Conservation (phyloP, 2,329 filamentous ascomycete genomes). For the Aurifilum marmelostoma region DNA sequence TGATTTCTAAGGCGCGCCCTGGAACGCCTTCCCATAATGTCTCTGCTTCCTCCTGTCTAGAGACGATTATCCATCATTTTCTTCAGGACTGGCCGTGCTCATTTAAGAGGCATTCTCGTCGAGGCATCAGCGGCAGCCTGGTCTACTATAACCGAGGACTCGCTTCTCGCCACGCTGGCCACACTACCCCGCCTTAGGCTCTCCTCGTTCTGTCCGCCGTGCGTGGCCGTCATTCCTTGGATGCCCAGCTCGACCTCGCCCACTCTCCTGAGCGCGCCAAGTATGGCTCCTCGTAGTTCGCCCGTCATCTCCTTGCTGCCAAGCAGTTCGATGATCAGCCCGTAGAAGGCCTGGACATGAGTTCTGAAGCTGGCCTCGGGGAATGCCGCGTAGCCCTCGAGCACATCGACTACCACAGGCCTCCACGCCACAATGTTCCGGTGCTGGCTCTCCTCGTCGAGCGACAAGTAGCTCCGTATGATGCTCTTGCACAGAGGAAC, state of each 20-base stretch:
- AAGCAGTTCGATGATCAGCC: slow-evolving; percentile 80
- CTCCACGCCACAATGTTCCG: slow-evolving; percentile 97
- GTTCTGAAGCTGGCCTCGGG: slow-evolving; percentile 77
- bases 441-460: slow-evolving; percentile 96
- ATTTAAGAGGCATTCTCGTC: slow-evolving; percentile 18
- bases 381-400: slow-evolving; percentile 90
- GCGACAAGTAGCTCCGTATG: slow-evolving; percentile 77
- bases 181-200: slow-evolving; percentile 46
- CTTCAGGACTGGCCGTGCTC: neutral
- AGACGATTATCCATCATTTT: neutral
- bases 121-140: slow-evolving; percentile 37
- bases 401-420: slow-evolving; percentile 93
- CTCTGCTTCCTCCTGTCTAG: neutral
- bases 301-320: slow-evolving; percentile 73
- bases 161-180: slow-evolving; percentile 36
- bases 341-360: slow-evolving; percentile 83
- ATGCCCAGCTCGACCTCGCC: slow-evolving; percentile 75
- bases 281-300: slow-evolving; percentile 78
- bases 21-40: neutral
- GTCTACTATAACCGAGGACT: slow-evolving; percentile 29
- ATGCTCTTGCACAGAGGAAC: slow-evolving; percentile 96
- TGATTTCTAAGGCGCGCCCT: neutral
- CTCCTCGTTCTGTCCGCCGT: slow-evolving; percentile 21
- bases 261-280: slow-evolving; percentile 77
- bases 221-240: slow-evolving; percentile 47